Conservation (phyloP, 1,284 basidiomycete species). For the Trichosporon ovoides region DNA sequence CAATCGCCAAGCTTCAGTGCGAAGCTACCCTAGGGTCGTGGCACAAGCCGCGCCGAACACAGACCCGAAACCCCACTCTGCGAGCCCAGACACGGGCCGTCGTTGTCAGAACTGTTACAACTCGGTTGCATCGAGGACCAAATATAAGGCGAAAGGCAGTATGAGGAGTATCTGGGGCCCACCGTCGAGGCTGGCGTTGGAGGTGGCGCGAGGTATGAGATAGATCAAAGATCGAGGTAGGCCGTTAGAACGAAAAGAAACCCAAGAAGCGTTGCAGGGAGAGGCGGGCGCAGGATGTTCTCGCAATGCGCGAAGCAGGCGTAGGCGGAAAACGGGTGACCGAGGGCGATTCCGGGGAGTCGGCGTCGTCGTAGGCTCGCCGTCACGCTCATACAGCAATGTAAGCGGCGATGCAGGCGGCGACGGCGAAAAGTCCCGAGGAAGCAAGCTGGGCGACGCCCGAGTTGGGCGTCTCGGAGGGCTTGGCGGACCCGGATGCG, state of each 20-base stretch:
- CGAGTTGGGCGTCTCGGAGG: constrained; percentile 13
- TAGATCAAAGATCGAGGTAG: neutral
- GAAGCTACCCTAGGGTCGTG: no score
- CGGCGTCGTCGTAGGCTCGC: no score
- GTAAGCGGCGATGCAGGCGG: constrained; percentile 26
- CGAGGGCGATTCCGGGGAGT: no score
- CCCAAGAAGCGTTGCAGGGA: neutral
- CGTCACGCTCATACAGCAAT: constrained; percentile 16
- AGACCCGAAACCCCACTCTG: no score
- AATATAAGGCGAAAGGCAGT: neutral
- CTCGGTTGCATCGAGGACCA: constrained; percentile 1
- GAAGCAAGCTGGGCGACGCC: constrained; percentile 16
- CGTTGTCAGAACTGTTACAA: constrained; percentile 1
- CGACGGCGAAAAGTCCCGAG: constrained; percentile 21
- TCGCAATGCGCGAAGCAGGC: neutral
- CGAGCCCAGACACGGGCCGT: no score
- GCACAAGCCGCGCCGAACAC: no score
- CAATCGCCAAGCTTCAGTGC: no score
- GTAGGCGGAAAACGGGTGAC: neutral
- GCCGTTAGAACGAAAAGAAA: neutral
- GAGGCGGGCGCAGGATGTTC: neutral
- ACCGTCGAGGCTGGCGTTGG: neutral
- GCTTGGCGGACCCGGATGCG: constrained; percentile 12
- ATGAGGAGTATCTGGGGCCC: constrained; percentile 2
- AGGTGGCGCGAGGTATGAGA: neutral